Evolutionary conservation across 495 filamentous ascomycete genomes (phyloP).

Genomic region (Recurvomyces mirabilis): DNA sequence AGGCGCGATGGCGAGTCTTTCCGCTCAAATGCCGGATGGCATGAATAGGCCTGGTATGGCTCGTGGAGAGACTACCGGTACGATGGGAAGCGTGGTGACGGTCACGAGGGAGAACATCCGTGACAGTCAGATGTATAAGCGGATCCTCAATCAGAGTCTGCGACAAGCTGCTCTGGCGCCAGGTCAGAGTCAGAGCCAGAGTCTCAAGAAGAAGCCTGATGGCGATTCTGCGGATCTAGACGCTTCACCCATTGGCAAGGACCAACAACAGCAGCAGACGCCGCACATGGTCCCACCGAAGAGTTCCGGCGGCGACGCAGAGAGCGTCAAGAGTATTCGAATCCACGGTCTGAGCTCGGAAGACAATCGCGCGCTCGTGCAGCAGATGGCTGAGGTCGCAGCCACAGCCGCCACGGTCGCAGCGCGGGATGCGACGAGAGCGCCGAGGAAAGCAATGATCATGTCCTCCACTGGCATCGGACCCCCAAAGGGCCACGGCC

Average conservation of each 20-base stretch:
- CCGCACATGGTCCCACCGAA: slow-evolving; percentile 38
- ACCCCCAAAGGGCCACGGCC: neutral
- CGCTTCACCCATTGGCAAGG: slow-evolving; percentile 2
- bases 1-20: slow-evolving; percentile 1
- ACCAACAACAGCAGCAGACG: slow-evolving; percentile 6
- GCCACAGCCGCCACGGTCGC: slow-evolving; percentile 85
- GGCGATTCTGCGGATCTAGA: neutral
- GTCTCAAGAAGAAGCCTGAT: too few species aligned
- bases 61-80: slow-evolving; percentile 2
- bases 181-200: neutral
- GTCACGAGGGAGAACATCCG: slow-evolving; percentile 42
- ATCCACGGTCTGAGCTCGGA: slow-evolving; percentile 63
- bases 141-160: slow-evolving; percentile 80
- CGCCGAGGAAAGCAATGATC: slow-evolving; percentile 38
- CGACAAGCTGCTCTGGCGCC: slow-evolving; percentile 56
- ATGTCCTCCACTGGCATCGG: slow-evolving; percentile 20
- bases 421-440: slow-evolving; percentile 59
- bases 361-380: slow-evolving; percentile 67
- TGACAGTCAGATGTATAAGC: slow-evolving; percentile 82
- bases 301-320: slow-evolving; percentile 34
- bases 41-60: slow-evolving; percentile 2
- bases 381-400: slow-evolving; percentile 80
- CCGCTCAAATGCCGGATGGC: neutral
- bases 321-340: slow-evolving; percentile 26
- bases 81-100: slow-evolving; percentile 16